Conservation (phyloP, 768 basidiomycete genomes). For the Suillus decipiens region DNA sequence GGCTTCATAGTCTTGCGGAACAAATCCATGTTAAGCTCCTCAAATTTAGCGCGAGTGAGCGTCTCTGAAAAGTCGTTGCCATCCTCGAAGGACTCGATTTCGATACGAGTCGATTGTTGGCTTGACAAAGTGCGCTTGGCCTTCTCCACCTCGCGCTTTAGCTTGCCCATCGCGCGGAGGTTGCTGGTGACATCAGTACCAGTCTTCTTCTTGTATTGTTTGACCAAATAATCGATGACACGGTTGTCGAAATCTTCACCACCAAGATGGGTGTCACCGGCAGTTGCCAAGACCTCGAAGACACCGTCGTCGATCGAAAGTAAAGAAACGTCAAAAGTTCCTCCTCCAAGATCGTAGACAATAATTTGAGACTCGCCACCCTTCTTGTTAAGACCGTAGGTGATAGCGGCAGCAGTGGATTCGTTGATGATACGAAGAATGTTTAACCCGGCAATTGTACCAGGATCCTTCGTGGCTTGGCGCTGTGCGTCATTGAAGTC, state of each 20-base stretch:
- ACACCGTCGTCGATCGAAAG: conserved; percentile 93
- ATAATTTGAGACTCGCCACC: conserved; percentile 93
- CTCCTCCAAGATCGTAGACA: conserved; percentile 97
- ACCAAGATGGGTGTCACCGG: conserved; percentile 93
- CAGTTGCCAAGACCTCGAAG: conserved; percentile 87
- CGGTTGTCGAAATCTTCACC: conserved; percentile 97
- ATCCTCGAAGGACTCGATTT: conserved; percentile 94
- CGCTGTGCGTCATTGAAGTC: conserved; percentile 99
- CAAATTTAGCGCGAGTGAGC: conserved; percentile 97
- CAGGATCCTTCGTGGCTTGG: conserved; percentile 98
- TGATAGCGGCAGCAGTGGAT: conserved; percentile 95
- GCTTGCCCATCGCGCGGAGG: conserved; percentile 83
- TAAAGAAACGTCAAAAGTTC: conserved; percentile 98
- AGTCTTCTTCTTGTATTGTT: conserved; percentile 90
- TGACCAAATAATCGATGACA: conserved; percentile 87
- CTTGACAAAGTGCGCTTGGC: conserved; percentile 91
- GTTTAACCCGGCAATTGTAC: conserved; percentile 90
- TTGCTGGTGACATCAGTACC: conserved; percentile 81
- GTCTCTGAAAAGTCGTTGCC: conserved; percentile 98
- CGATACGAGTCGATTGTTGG: conserved; percentile 88
- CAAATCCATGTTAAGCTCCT: conserved; percentile 97
- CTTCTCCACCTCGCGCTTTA: conserved; percentile 93
- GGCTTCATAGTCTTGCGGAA: conserved; percentile 99
- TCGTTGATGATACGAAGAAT: conserved; percentile 98
- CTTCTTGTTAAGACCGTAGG: conserved; percentile 98